A percentile compares a stretch with the other conserved stretches of the same genome.
These are phyloP conservation scores for Aspergillus ibericus DNA, from an alignment of 2,329 filamentous ascomycete genomes.

Conservation along the genomic window DNA sequence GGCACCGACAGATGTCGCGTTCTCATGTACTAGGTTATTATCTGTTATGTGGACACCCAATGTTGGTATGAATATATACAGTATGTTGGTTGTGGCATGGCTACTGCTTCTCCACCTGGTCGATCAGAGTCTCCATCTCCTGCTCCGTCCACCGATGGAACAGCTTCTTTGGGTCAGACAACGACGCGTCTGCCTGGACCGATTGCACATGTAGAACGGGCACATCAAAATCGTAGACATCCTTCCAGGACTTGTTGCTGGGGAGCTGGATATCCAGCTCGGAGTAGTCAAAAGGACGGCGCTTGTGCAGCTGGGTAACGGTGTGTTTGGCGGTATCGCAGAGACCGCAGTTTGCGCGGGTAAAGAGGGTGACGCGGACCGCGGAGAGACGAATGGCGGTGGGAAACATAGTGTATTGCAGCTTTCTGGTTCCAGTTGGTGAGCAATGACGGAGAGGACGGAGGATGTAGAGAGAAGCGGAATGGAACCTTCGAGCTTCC, in stretches of 20 bases:
- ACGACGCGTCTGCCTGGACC: constrained; percentile 47
- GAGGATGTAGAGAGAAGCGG: not conserved
- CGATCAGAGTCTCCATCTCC: constrained; percentile 56
- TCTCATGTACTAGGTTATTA: not conserved
- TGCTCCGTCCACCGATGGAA: constrained; percentile 63
- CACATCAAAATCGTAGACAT: constrained; percentile 64
- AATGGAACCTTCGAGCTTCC: constrained; percentile 45
- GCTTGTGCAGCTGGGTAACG: constrained; percentile 54
- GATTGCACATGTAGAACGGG: constrained; percentile 62
- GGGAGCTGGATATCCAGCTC: constrained; percentile 61
- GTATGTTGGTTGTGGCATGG: not conserved
- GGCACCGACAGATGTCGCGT: constrained; percentile 22
- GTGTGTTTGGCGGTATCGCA: constrained; percentile 62
- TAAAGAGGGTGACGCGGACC: constrained; percentile 59
- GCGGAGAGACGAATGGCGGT: constrained; percentile 32
- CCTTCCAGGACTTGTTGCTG: constrained; percentile 57
- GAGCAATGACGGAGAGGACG: not conserved
- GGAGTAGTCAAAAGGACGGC: constrained; percentile 55
- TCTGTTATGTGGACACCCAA: too few relatives aligned
- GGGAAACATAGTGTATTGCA: constrained; percentile 33
- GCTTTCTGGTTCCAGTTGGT: too few relatives aligned
- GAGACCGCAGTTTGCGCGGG: constrained; percentile 59
- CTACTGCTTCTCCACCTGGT: constrained; percentile 43
- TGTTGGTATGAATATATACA: not conserved
- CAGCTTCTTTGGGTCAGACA: constrained; percentile 61